Evolutionary conservation across 768 basidiomycete species (phyloP), one percentile per base, ranked within the genome.

Genomic region (Flagelloscypha sp.): DNA sequence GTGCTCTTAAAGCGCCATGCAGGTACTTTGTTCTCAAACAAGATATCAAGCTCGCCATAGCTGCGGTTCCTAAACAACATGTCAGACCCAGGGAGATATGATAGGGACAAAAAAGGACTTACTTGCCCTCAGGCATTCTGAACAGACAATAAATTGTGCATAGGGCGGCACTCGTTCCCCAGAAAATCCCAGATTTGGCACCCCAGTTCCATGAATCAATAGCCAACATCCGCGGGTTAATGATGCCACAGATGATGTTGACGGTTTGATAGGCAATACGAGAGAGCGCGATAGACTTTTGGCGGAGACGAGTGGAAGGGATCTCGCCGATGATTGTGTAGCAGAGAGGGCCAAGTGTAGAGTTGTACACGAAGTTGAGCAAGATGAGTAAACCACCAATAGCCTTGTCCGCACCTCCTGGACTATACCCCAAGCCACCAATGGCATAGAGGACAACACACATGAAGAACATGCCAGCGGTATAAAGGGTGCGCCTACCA

Each of bases 151-250:
- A 50, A 4, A 41, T 1, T 21, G 34, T 41, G n/a, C 44, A 40
- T 7, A 50, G 22, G 15, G 35, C 19, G 3, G 49, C 49, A 23
- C 32, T 33, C 5, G 40, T 47, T 13, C 38, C 41, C 49, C 49
- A 50, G 28, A 50, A 50, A 12, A 48, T 24, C 16, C 49, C 49
- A 24, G 36, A 32, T 37, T 50, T 50, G 2, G 45, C 40, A 16
- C 49, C 49, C 49, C 49, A 50, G 22, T 48, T 44, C 49, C 49
- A 50, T 25, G 49, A 45, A 2, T 41, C 41, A 10, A 47, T 43
- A 28, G 43, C 47, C 16, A 50, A 37, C 49, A 50, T 50, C 8
- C 45, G 27, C 22, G 49, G 48, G 11, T 46, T 44, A 23, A 45
- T 45, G 31, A 45, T 47, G 27, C 46, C 46, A 28, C 42, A 45